A percentile compares a stretch with the other conserved stretches of the same genome.
phyloP scores from a whole-genome alignment of 1,284 basidiomycete species.

The Trichosporon sp. region DNA sequence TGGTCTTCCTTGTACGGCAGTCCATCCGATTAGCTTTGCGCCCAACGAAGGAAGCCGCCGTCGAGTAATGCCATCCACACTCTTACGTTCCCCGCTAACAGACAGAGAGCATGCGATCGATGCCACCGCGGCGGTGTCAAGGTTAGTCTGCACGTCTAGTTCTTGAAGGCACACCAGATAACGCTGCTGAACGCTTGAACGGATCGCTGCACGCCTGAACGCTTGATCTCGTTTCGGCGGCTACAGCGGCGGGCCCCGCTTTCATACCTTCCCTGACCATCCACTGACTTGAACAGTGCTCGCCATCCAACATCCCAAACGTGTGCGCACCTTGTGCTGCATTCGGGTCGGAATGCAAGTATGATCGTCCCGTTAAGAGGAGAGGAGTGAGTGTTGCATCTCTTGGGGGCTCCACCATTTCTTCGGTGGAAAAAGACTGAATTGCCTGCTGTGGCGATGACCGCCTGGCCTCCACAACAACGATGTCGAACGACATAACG shows the following conservation, averaged over 20 bases:
- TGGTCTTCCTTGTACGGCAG: not conserved
- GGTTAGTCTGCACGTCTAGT: constrained; percentile 17
- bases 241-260: not conserved
- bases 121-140: constrained; percentile 44
- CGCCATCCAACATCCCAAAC: constrained; percentile 20
- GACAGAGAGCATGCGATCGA: constrained; percentile 42
- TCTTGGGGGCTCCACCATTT: not conserved
- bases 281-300: constrained; percentile 26
- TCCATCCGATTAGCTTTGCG: not conserved
- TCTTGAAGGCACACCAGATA: not conserved
- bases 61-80: too few species aligned
- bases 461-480: not conserved
- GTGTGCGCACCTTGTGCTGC: constrained; percentile 38
- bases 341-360: constrained; percentile 40
- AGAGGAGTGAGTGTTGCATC: constrained; percentile 34
- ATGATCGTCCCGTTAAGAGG: constrained; percentile 39
- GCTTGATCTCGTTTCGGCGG: not conserved
- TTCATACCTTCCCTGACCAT: not conserved
- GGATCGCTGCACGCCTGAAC: not conserved
- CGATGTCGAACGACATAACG: not conserved
- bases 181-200: not conserved
- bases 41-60: not conserved
- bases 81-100: constrained; percentile 10
- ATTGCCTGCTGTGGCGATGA: not conserved
- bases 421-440: not conserved